Conservation (phyloP, 2,329 filamentous ascomycete genomes). For the Cadophora malorum region DNA sequence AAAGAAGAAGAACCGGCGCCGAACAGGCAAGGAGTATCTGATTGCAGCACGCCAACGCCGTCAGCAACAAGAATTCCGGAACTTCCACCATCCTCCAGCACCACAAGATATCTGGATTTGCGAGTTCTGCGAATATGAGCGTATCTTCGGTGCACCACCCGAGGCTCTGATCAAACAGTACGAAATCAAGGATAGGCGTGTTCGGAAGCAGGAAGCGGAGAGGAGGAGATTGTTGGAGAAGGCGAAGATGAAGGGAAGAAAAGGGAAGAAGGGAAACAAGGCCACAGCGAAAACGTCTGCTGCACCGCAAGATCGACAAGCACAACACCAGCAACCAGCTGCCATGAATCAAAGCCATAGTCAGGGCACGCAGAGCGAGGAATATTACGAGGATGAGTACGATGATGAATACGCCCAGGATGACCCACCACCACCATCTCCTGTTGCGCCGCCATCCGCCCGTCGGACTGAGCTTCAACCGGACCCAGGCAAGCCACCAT, state of each 20-base stretch:
- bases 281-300: constrained; percentile 35
- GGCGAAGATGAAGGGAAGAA: constrained; percentile 90
- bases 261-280: constrained; percentile 84
- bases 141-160: constrained; percentile 89
- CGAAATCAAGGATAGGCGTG: constrained; percentile 89
- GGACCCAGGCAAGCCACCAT: constrained; percentile 28
- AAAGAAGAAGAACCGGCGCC: constrained; percentile 68
- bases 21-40: constrained; percentile 73
- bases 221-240: constrained; percentile 86
- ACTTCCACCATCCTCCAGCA: constrained; percentile 74
- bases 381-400: constrained; percentile 55
- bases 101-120: constrained; percentile 89
- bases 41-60: constrained; percentile 79
- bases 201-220: constrained; percentile 84
- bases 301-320: constrained; percentile 39
- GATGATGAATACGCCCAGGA: constrained; percentile 51
- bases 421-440: constrained; percentile 38
- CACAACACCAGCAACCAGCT: constrained; percentile 48
- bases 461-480: constrained; percentile 26
- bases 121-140: constrained; percentile 97
- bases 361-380: constrained; percentile 54
- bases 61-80: constrained; percentile 76
- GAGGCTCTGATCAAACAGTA: constrained; percentile 87
- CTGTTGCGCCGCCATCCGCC: constrained; percentile 28
- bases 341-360: constrained; percentile 43